Conservation (phyloP, 768 basidiomycete species). For the Clavulina sp. region DNA sequence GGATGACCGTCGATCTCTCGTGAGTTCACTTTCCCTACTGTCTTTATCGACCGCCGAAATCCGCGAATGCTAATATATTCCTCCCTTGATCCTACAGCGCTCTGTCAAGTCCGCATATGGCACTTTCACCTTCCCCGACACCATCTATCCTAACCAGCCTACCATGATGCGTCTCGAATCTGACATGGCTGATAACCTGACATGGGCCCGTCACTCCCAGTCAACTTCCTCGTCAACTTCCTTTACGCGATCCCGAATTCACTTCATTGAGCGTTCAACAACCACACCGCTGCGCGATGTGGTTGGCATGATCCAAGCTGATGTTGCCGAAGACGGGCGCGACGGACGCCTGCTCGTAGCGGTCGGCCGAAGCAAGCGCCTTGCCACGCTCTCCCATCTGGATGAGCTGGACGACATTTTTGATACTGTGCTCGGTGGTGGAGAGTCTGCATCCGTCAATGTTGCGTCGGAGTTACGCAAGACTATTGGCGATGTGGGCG, state of each 20-base stretch:
- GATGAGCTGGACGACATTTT: conserved; percentile 34
- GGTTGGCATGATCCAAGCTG: no score
- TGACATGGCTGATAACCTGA: conserved; percentile 62
- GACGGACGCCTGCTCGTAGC: conserved; percentile 36
- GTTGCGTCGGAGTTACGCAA: conserved; percentile 23
- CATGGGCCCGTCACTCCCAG: conserved; percentile 48
- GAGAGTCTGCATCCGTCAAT: conserved; percentile 17
- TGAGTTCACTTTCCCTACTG: conserved; percentile 5
- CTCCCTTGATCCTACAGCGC: no score
- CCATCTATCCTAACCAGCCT: conserved; percentile 45
- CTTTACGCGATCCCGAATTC: conserved; percentile 41
- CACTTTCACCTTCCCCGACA: conserved; percentile 42
- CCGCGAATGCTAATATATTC: no score
- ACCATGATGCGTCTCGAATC: conserved; percentile 56
- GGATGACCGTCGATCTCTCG: no score
- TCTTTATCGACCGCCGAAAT: conserved; percentile 27
- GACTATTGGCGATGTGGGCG: conserved; percentile 26
- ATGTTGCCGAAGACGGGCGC: conserved; percentile 16
- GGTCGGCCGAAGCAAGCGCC: conserved; percentile 54
- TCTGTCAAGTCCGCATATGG: conserved; percentile 17
- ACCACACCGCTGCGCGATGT: conserved; percentile 39
- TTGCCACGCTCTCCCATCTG: conserved; percentile 40
- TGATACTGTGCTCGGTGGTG: conserved; percentile 14
- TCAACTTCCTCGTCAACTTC: conserved; percentile 12
- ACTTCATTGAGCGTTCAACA: conserved; percentile 36